These are phyloP conservation scores for Pleodorina starrii DNA, from an alignment of 139 green algal genomes.

Conservation along the genomic window DNA sequence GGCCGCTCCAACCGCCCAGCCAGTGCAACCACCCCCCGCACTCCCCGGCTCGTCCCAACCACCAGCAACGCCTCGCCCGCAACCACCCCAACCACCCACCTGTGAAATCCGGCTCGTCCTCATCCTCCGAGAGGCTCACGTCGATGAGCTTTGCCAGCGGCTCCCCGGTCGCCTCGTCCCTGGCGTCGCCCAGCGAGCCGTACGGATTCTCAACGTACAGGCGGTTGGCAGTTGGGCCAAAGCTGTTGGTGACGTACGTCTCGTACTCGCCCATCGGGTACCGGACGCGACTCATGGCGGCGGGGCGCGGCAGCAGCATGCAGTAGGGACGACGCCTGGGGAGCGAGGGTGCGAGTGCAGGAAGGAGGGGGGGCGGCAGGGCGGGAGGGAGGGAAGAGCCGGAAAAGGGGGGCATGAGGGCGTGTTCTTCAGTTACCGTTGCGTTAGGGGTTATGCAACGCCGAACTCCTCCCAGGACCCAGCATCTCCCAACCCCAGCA, in stretches of 20 bases:
- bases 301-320: background rate
- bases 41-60: too few relatives aligned
- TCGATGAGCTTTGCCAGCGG: background rate
- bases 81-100: background rate
- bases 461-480: too few relatives aligned
- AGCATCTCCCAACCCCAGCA: too few relatives aligned
- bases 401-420: too few relatives aligned
- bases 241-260: constrained; percentile 28
- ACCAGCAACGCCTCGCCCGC: too few relatives aligned
- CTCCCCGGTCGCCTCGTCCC: background rate
- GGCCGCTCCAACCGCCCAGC: too few relatives aligned
- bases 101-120: constrained; percentile 30
- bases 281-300: background rate
- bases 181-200: background rate
- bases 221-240: constrained; percentile 8
- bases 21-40: too few relatives aligned
- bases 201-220: constrained; percentile 16
- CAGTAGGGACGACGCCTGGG: constrained; percentile 1
- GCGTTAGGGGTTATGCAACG: too few relatives aligned
- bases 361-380: too few relatives aligned
- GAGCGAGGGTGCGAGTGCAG: too few relatives aligned
- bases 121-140: constrained; percentile 5
- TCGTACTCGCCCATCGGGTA: constrained; percentile 18
- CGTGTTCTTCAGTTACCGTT: too few relatives aligned
- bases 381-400: too few relatives aligned